These are phyloP conservation scores for Acanthamoeba lugdunensis DNA, from an alignment of 208 protist genomes.

Conservation along the genomic window DNA sequence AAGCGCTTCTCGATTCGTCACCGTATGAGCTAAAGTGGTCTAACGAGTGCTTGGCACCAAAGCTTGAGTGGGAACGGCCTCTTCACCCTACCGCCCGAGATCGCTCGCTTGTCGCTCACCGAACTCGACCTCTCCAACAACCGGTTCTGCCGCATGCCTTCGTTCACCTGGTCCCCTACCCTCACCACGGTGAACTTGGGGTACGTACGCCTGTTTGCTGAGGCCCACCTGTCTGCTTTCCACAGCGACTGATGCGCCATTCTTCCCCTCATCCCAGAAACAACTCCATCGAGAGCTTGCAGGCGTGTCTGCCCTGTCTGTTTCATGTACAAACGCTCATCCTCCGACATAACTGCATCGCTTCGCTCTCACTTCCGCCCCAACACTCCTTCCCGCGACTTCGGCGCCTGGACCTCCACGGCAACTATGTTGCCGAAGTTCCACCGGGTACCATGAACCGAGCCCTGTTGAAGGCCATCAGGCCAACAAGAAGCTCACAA, in stretches of 20 bases:
- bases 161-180: neutral
- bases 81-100: neutral
- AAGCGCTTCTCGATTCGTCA: neutral
- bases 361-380: neutral
- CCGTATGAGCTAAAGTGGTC: neutral
- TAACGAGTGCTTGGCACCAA: too few species aligned
- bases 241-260: too few species aligned
- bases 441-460: too few species aligned
- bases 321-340: neutral
- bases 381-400: neutral
- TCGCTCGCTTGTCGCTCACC: neutral
- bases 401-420: neutral
- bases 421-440: neutral
- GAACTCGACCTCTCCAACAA: conserved; percentile 13
- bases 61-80: conserved; percentile 8
- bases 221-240: too few species aligned
- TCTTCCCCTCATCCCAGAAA: neutral
- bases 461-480: too few species aligned
- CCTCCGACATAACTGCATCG: neutral
- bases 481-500: too few species aligned
- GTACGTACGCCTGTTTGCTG: neutral
- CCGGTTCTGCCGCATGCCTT: neutral
- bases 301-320: neutral
- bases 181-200: neutral
- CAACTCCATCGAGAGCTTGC: neutral